These are phyloP conservation scores for Penicillium sp. DNA, from an alignment of 2,329 filamentous ascomycete species.

Conservation along the genomic window DNA sequence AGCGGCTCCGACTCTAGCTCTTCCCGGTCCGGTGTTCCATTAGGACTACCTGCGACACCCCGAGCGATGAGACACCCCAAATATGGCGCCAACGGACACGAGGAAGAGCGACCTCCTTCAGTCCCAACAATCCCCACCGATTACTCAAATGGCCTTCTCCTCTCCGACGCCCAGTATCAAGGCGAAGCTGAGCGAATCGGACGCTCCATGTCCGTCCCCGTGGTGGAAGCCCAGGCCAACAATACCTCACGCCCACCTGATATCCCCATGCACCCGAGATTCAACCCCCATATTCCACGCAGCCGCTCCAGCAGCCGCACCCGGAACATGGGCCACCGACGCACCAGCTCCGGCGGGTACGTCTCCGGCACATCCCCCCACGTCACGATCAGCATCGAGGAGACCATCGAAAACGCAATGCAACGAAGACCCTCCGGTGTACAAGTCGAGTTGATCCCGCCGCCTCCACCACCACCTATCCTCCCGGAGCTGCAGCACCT, in stretches of 20 bases:
- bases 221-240: slow-evolving; percentile 30
- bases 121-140: slow-evolving; percentile 58
- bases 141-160: slow-evolving; percentile 33
- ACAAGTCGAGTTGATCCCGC: slow-evolving; percentile 23
- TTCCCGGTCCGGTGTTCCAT: slow-evolving; percentile 51
- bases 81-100: slow-evolving; percentile 50
- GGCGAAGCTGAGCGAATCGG: slow-evolving; percentile 38
- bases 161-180: slow-evolving; percentile 41
- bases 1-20: slow-evolving; percentile 44
- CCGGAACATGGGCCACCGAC: slow-evolving; percentile 33
- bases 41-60: slow-evolving; percentile 87
- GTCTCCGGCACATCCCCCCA: slow-evolving; percentile 36
- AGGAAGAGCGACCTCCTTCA: slow-evolving; percentile 53
- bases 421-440: slow-evolving; percentile 13
- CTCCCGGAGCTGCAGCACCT: slow-evolving; percentile 65
- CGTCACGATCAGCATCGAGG: slow-evolving; percentile 56
- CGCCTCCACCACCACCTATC: slow-evolving; percentile 47
- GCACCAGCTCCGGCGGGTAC: slow-evolving; percentile 27
- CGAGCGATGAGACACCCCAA: slow-evolving; percentile 83
- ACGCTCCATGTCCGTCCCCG: slow-evolving; percentile 44
- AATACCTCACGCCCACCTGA: slow-evolving; percentile 29
- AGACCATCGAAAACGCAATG: slow-evolving; percentile 49
- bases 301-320: slow-evolving; percentile 46
- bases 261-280: slow-evolving; percentile 44
- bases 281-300: slow-evolving; percentile 41